Base-by-base conservation (phyloP, 2,329 filamentous ascomycete genomes). In the Fusarium cyanostomum region DNA sequence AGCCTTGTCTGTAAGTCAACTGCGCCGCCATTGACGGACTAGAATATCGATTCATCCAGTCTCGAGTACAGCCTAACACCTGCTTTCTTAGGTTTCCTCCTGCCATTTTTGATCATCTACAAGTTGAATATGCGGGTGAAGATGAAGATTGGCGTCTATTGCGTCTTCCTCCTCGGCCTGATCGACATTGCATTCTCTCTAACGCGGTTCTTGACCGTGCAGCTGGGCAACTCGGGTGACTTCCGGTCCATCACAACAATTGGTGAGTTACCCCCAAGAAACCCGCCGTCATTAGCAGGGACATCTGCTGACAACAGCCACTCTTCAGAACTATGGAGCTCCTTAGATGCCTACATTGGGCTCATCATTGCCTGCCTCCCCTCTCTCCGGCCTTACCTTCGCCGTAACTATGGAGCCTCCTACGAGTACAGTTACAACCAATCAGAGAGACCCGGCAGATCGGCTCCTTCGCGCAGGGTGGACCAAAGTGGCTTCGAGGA, bases 301-400 rank as follows among this genome's bases (percentile, higher is more conserved):
- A 21, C 21, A 6, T 21, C 21, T 21, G 21, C 21, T 21, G 21
- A 21, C 6, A 13, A 33, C 5, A 11, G 27, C 11, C 2, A 4
- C 1, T 24, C 2, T 13, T 26, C 45, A 70, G 64, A 56, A 24
- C 30, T 70, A 1, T 70, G 67, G 63, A 65, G 63, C 11, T 31
- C 46, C 4, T 52, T 70, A 5, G 67, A 70, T 3, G 51, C 24
- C 7, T 61, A 63, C 2, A 49, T 70, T 2, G 63, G 62, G 1
- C 53, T 70, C 1, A 67, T 70, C 7, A 43, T 70, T 3, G 65
- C 67, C 1, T 70, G 65, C 7, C 52, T 70, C 1, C 67, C 67
- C 1, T 56, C 67, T 10, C 58, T 70, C 0, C 53, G 67, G 1
- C 67, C 67, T 8, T 70, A 63, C 10, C 62, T 70, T 8, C 57